Conservation (phyloP, 306 rosid genomes). For the Prunus davidiana region DNA sequence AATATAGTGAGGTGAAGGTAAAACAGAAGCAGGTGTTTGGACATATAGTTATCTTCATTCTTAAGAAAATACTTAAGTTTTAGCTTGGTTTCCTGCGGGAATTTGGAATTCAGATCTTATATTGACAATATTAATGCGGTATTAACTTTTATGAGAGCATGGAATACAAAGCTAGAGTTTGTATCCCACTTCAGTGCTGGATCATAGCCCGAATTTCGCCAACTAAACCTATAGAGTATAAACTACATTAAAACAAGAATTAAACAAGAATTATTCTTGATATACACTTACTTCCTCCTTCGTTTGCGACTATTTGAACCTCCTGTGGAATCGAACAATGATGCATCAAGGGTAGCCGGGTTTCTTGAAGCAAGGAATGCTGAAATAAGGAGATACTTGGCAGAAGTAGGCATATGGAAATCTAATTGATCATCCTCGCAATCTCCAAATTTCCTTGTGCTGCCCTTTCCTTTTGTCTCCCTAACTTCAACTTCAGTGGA, state of each 20-base stretch:
- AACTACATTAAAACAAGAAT: not conserved
- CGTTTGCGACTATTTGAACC: constrained; percentile 73
- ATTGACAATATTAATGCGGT: not conserved
- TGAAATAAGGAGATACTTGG: constrained; percentile 91
- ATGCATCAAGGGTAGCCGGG: constrained; percentile 93
- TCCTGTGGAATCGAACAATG: constrained; percentile 85
- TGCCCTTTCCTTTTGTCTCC: constrained; percentile 52
- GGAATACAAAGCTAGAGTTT: not conserved
- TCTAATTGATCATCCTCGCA: constrained; percentile 54
- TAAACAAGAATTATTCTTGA: constrained; percentile 7
- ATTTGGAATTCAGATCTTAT: not conserved
- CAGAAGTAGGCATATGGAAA: constrained; percentile 83
- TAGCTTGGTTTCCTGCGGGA: not conserved
- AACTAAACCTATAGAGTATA: not conserved
- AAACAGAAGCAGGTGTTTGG: not conserved
- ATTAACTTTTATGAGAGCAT: not conserved
- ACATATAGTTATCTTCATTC: not conserved
- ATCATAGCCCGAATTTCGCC: not conserved
- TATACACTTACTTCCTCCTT: constrained; percentile 67
- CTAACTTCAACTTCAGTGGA: constrained; percentile 43
- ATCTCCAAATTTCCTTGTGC: constrained; percentile 38
- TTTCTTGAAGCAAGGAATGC: constrained; percentile 97
- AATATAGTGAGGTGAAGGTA: not conserved
- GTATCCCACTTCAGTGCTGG: not conserved
- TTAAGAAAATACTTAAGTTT: not conserved